These are phyloP conservation scores for Phaeolepiota aurea DNA, from an alignment of 768 basidiomycete genomes.

Conservation along the genomic window DNA sequence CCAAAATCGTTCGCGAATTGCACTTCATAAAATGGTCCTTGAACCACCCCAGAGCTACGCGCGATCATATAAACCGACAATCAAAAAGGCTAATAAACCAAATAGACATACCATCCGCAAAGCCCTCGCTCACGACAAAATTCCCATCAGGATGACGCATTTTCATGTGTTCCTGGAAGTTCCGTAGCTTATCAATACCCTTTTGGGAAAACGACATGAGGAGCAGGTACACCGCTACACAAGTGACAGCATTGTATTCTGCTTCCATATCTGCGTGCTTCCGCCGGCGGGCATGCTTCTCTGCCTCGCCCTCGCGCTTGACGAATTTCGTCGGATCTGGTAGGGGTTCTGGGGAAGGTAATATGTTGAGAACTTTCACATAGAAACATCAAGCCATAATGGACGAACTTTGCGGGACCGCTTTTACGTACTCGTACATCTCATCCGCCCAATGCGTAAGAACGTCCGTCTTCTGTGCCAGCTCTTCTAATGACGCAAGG, in stretches of 20 bases:
- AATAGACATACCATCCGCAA: constrained; percentile 54
- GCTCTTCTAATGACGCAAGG: constrained; percentile 74
- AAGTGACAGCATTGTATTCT: constrained; percentile 77
- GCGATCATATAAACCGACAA: constrained; percentile 4
- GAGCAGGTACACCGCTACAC: constrained; percentile 84
- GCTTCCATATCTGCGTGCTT: constrained; percentile 72
- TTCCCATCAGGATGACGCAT: constrained; percentile 73
- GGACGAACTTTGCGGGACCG: constrained; percentile 70
- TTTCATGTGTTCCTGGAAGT: constrained; percentile 75
- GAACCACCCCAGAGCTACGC: constrained; percentile 78
- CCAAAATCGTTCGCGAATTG: constrained; percentile 81
- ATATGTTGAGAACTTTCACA: neutral
- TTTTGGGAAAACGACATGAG: constrained; percentile 89
- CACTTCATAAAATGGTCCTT: constrained; percentile 91
- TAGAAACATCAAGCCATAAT: neutral
- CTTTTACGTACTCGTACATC: constrained; percentile 85
- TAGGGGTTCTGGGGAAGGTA: constrained; percentile 51
- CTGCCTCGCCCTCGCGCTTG: constrained; percentile 63
- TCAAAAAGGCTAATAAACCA: neutral
- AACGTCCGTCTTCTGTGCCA: constrained; percentile 94
- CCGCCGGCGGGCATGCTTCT: constrained; percentile 59
- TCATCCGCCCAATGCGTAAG: constrained; percentile 92
- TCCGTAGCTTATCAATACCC: constrained; percentile 78
- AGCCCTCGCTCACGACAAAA: constrained; percentile 71
- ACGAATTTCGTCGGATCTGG: constrained; percentile 73